Conservation (phyloP, 805 yeast genomes). For the Candida khao-thaluensis region DNA sequence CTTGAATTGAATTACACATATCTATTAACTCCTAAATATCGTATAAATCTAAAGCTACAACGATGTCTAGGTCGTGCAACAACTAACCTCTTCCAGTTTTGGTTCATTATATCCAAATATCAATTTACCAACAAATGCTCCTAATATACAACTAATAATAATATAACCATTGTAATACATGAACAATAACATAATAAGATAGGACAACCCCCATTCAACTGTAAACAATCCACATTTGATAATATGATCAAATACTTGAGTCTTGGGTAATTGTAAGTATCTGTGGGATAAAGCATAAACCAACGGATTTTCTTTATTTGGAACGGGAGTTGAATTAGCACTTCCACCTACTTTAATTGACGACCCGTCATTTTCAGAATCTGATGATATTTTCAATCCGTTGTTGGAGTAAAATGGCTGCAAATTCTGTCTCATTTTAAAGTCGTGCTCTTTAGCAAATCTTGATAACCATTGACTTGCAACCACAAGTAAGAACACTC, state of each 20-base stretch:
- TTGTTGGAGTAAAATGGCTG: too few relatives aligned
- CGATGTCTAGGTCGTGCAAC: conserved; percentile 11
- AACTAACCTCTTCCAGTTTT: conserved; percentile 17
- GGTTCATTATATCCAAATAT: conserved; percentile 50
- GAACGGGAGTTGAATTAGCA: background rate
- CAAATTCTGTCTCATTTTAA: conserved; percentile 7
- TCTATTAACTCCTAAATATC: background rate
- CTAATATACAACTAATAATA: conserved; percentile 60
- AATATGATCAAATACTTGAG: conserved; percentile 44
- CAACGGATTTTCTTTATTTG: conserved; percentile 18
- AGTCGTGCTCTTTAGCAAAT: conserved; percentile 25
- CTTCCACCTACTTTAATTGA: background rate
- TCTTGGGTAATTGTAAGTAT: conserved; percentile 25
- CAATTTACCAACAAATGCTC: conserved; percentile 58
- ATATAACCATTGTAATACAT: conserved; percentile 76
- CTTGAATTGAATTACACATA: too few relatives aligned
- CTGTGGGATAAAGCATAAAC: conserved; percentile 29
- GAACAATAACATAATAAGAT: conserved; percentile 66
- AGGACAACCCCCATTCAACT: conserved; percentile 62
- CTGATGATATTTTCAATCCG: background rate
- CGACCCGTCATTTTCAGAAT: conserved; percentile 2
- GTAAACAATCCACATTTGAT: conserved; percentile 51
- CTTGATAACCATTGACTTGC: conserved; percentile 59
- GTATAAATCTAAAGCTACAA: too few relatives aligned
- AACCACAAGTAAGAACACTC: conserved; percentile 59